A percentile compares a stretch with the other conserved stretches of the same genome.
phyloP scores from a whole-genome alignment of 108 stramenopile genomes.

The Nitzschia sp. region DNA sequence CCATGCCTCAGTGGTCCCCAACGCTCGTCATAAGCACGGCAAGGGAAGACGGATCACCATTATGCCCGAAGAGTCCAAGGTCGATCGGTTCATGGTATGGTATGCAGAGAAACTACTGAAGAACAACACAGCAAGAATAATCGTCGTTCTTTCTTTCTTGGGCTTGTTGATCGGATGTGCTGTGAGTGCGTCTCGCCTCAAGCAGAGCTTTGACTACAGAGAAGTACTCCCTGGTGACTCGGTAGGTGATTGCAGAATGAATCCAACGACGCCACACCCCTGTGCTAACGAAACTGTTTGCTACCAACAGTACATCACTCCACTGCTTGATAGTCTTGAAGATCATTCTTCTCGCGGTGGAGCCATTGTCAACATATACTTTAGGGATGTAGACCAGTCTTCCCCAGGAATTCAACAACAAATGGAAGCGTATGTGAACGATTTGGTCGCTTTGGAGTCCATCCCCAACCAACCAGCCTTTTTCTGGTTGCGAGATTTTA shows the following conservation, averaged over 20 bases:
- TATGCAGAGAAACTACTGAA: conserved; percentile 18
- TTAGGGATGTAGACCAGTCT: conserved; percentile 20
- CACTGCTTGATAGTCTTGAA: not conserved
- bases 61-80: not conserved
- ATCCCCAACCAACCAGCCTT: not conserved
- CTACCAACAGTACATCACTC: not conserved
- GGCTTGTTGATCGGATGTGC: conserved; percentile 21
- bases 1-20: too few species aligned
- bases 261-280: not conserved
- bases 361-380: conserved; percentile 10
- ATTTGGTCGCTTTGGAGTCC: conserved; percentile 4
- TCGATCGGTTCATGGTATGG: conserved; percentile 26
- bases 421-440: conserved; percentile 20
- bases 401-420: not conserved
- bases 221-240: conserved; percentile 24
- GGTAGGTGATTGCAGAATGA: not conserved
- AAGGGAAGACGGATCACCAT: too few species aligned
- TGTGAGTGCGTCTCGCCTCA: conserved; percentile 21
- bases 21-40: too few species aligned
- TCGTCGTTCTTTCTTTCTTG: conserved; percentile 18
- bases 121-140: conserved; percentile 15
- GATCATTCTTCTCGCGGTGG: conserved; percentile 10
- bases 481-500: conserved; percentile 34
- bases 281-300: not conserved
- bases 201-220: conserved; percentile 5